Conservation (phyloP, 108 stramenopile genomes). For the Fistulifera pelliculosa region DNA sequence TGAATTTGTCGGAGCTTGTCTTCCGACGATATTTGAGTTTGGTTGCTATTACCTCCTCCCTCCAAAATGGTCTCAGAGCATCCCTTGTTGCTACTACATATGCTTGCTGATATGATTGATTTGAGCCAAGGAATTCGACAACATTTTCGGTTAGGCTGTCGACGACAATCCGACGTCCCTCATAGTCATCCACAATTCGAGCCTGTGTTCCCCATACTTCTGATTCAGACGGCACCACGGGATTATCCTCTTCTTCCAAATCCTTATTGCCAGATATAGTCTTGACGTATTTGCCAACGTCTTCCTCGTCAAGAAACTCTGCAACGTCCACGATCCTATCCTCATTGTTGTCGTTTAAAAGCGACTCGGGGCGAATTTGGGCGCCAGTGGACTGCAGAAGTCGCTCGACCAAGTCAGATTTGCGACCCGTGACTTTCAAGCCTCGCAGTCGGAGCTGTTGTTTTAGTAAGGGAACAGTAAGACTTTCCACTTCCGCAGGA, state of each 20-base stretch:
- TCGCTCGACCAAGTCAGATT: constrained; percentile 55
- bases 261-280: constrained; percentile 1
- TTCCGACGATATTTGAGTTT: constrained; percentile 11
- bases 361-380: neutral
- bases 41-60: constrained; percentile 26
- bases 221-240: constrained; percentile 27
- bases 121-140: constrained; percentile 64
- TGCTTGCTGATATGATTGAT: constrained; percentile 59
- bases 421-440: constrained; percentile 55
- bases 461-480: constrained; percentile 64
- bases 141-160: constrained; percentile 61
- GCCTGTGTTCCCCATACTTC: constrained; percentile 82
- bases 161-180: constrained; percentile 59
- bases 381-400: constrained; percentile 16
- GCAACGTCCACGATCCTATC: constrained; percentile 48
- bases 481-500: constrained; percentile 24
- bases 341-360: neutral
- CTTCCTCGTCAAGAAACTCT: constrained; percentile 52
- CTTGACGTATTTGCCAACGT: constrained; percentile 29
- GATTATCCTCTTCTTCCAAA: constrained; percentile 19
- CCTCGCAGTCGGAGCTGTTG: constrained; percentile 74
- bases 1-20: constrained; percentile 53
- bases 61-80: constrained; percentile 54
- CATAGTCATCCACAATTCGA: constrained; percentile 72
- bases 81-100: constrained; percentile 73